Conservation (phyloP, 176 grass and related monocot species). For the Poa annua region DNA sequence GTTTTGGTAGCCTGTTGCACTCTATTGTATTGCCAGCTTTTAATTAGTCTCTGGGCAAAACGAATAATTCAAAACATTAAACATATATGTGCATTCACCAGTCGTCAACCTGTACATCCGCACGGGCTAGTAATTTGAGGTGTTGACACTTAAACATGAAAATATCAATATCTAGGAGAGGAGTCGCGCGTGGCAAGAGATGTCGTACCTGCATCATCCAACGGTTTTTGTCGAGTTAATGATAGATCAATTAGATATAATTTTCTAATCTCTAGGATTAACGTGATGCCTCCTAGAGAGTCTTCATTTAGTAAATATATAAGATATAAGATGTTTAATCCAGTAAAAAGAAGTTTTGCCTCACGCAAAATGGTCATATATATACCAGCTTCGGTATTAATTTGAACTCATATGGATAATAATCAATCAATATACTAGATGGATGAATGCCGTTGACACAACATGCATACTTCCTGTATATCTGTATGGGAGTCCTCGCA, state of each 20-base stretch:
- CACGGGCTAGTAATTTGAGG: too few species aligned
- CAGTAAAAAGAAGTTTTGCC: not conserved
- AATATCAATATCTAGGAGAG: too few species aligned
- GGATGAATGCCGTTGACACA: not conserved
- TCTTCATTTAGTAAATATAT: too few species aligned
- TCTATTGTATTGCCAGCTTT: constrained; percentile 42
- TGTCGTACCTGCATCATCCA: too few species aligned
- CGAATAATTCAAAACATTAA: constrained; percentile 11
- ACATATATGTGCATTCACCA: not conserved
- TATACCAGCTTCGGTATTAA: not conserved
- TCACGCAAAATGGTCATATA: not conserved
- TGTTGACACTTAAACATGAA: too few species aligned
- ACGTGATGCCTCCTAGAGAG: too few species aligned
- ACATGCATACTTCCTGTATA: not conserved
- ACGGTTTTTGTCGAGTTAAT: too few species aligned
- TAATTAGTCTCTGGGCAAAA: constrained; percentile 32
- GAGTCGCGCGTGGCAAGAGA: too few species aligned
- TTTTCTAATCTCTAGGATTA: too few species aligned
- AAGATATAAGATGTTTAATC: not conserved
- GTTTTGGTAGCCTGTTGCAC: constrained; percentile 31
- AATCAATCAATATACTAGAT: constrained; percentile 12
- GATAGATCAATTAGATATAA: too few species aligned
- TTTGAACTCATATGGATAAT: not conserved
- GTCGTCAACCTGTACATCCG: too few species aligned
- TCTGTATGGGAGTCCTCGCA: too few species aligned